Percentiles rank a stretch among this genome's conserved stretches.
phyloP scores from a whole-genome alignment of 768 basidiomycete species.

The Grammothele lineata region DNA sequence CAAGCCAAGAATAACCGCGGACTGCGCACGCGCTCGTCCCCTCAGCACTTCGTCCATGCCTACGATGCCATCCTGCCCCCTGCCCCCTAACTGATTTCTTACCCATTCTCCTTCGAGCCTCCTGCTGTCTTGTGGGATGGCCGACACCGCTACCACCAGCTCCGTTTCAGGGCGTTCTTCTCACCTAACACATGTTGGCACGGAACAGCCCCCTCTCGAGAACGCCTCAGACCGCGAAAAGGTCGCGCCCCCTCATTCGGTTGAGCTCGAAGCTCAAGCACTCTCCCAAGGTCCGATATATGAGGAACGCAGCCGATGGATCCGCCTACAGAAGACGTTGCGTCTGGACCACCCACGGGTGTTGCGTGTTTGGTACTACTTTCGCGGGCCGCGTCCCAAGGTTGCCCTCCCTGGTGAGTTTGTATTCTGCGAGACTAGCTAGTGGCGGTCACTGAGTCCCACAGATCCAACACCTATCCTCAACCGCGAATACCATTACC shows the following conservation, averaged over 20 bases:
- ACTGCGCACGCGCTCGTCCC: too few species aligned
- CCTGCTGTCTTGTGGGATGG: slow-evolving; percentile 6
- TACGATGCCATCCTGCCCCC: too few species aligned
- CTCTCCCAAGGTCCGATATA: background rate
- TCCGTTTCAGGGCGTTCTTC: slow-evolving; percentile 8
- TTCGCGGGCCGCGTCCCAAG: slow-evolving; percentile 60
- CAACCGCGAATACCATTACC: slow-evolving; percentile 40
- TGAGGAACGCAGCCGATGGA: background rate
- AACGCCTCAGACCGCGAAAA: slow-evolving; percentile 1
- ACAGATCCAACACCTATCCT: slow-evolving; percentile 54
- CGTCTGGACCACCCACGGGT: slow-evolving; percentile 15
- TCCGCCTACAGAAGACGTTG: slow-evolving; percentile 5
- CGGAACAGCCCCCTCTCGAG: background rate
- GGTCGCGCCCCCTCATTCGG: slow-evolving; percentile 6
- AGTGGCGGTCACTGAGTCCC: too few species aligned
- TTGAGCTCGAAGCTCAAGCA: slow-evolving; percentile 12
- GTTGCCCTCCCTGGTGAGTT: slow-evolving; percentile 44
- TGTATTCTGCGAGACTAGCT: too few species aligned
- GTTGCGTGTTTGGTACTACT: slow-evolving; percentile 30
- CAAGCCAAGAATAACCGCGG: too few species aligned
- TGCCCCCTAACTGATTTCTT: too few species aligned
- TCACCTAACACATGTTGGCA: slow-evolving; percentile 14
- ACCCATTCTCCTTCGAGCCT: too few species aligned
- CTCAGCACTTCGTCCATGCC: too few species aligned
- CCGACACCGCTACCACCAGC: slow-evolving; percentile 3